A percentile compares a stretch with the other conserved stretches of the same genome.
These are phyloP conservation scores for Marasmius fiardii DNA, from an alignment of 1,284 basidiomycete genomes.

Conservation along the genomic window DNA sequence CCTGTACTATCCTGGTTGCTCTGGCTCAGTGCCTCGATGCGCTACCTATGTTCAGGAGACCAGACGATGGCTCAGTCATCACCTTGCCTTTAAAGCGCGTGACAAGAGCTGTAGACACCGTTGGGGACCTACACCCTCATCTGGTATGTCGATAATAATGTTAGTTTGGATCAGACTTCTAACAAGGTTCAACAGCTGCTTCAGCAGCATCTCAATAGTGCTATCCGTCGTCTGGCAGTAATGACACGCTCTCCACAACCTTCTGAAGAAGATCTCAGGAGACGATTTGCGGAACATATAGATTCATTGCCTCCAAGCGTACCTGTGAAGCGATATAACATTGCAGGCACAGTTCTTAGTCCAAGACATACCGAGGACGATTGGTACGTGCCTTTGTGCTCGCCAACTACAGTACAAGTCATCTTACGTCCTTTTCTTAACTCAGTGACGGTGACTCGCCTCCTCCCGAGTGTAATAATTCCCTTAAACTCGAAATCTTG, in stretches of 20 bases:
- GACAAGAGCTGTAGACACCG: not conserved
- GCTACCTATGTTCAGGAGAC: not conserved
- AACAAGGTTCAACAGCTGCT: slow-evolving; percentile 40
- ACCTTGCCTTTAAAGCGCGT: slow-evolving; percentile 3
- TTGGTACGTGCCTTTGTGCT: not conserved
- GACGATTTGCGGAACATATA: slow-evolving; percentile 52
- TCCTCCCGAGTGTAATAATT: slow-evolving; percentile 47
- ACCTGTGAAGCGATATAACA: not conserved
- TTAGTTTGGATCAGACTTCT: not conserved
- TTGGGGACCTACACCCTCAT: not conserved
- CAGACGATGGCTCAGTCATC: not conserved
- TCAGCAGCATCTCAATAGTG: slow-evolving; percentile 70
- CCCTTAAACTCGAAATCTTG: slow-evolving; percentile 74
- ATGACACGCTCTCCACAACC: slow-evolving; percentile 60
- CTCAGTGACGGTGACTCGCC: slow-evolving; percentile 43
- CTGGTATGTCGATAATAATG: not conserved
- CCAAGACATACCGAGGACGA: slow-evolving; percentile 1
- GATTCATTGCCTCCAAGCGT: slow-evolving; percentile 24
- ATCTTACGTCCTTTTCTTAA: slow-evolving; percentile 21
- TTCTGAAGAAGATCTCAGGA: slow-evolving; percentile 42
- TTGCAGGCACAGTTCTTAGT: not conserved
- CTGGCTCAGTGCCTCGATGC: slow-evolving; percentile 1
- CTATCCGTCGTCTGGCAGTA: slow-evolving; percentile 59
- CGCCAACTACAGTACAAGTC: not conserved
- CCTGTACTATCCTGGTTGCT: not conserved